phyloP scores from a whole-genome alignment of 768 basidiomycete genomes.

The Suillus fuscotomentosus region DNA sequence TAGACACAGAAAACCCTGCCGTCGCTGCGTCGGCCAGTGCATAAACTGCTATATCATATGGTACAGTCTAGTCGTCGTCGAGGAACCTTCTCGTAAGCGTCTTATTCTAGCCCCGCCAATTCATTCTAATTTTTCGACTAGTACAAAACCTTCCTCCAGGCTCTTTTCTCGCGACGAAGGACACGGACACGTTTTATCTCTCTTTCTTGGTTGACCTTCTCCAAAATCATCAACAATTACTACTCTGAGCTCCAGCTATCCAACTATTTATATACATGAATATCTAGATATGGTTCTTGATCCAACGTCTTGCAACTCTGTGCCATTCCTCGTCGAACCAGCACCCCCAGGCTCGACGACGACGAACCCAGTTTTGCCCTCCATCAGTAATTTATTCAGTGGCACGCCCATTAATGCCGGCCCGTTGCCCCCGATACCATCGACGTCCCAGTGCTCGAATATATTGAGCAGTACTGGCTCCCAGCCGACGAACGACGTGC shows the following conservation, averaged over 20 bases:
- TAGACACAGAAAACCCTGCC: background rate
- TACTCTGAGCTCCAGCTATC: background rate
- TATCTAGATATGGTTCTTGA: background rate
- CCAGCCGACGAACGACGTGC: background rate
- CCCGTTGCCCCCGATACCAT: background rate
- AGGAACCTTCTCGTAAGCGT: slow-evolving; percentile 1
- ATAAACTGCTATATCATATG: background rate
- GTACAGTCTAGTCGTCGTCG: background rate
- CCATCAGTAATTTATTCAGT: background rate
- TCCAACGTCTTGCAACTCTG: background rate
- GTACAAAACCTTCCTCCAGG: background rate
- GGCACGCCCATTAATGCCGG: background rate
- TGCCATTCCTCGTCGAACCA: background rate
- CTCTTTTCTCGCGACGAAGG: background rate
- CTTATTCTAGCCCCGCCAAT: background rate
- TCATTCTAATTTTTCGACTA: background rate
- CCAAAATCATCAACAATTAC: background rate
- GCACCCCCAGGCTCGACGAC: background rate
- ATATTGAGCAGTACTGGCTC: background rate
- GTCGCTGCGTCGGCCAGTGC: slow-evolving; percentile 3
- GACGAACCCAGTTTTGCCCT: background rate
- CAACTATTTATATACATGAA: background rate
- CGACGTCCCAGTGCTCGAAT: no score
- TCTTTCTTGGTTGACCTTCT: background rate
- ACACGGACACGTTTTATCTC: background rate